A percentile compares a stretch with the other conserved stretches of the same genome.
Conservation (phyloP, 2,329 filamentous ascomycete species). For the Aspergillus sp. region DNA sequence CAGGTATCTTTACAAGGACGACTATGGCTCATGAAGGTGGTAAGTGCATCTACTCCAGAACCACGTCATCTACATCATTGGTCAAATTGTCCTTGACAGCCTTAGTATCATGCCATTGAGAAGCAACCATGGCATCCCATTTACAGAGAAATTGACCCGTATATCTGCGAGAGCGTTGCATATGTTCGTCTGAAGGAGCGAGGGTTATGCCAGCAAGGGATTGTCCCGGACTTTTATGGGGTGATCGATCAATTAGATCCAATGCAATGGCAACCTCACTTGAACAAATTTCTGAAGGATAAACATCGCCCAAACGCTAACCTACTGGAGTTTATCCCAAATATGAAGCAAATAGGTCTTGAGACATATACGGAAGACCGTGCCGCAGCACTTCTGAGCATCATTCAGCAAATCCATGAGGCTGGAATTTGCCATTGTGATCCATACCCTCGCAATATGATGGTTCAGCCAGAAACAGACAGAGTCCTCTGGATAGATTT, state of each 20-base stretch:
- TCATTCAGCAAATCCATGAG: slow-evolving; percentile 16
- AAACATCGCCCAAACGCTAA: slow-evolving; percentile 17
- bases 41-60: no score
- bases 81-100: no score
- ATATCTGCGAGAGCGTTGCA: slow-evolving; percentile 5
- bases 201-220: slow-evolving; percentile 2
- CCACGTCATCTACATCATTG: no score
- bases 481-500: slow-evolving; percentile 23
- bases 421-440: slow-evolving; percentile 20
- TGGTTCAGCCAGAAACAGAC: slow-evolving; percentile 9
- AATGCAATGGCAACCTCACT: not conserved
- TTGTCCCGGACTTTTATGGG: slow-evolving; percentile 8
- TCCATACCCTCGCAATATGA: slow-evolving; percentile 20
- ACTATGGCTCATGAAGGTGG: no score
- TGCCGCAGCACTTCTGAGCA: slow-evolving; percentile 8
- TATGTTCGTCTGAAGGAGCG: slow-evolving; percentile 4
- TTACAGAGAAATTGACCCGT: slow-evolving; percentile 2
- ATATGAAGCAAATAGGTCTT: slow-evolving; percentile 14
- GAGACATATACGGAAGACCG: slow-evolving; percentile 13
- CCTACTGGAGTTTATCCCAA: slow-evolving; percentile 19
- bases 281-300: slow-evolving; percentile 12
- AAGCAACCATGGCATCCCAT: not conserved
- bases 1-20: no score
- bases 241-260: slow-evolving; percentile 1
- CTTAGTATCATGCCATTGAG: no score